These are phyloP conservation scores for Trichosporon sp. DNA, from an alignment of 1,284 basidiomycete genomes.

Conservation along the genomic window DNA sequence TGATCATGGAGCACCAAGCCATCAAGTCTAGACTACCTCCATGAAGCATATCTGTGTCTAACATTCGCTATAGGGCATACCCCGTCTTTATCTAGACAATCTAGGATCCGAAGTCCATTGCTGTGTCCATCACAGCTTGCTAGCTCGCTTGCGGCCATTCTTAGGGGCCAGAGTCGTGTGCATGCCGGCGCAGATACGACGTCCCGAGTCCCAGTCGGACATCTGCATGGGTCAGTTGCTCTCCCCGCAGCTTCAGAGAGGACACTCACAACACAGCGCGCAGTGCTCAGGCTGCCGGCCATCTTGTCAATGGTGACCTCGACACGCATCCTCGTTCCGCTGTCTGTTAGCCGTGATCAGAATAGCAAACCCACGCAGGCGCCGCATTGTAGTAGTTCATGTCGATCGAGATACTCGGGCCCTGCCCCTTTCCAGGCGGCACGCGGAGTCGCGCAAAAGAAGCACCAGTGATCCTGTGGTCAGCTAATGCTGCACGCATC, in stretches of 20 bases:
- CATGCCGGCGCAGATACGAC: constrained; percentile 23
- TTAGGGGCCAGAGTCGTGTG: constrained; percentile 24
- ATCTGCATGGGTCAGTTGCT: constrained; percentile 6
- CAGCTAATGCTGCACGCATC: not conserved
- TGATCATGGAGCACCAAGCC: too few species aligned
- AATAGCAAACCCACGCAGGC: constrained; percentile 18
- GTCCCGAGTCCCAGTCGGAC: constrained; percentile 19
- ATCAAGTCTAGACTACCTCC: too few species aligned
- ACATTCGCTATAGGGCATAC: not conserved
- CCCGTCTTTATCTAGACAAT: not conserved
- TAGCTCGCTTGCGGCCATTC: constrained; percentile 19
- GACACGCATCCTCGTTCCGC: constrained; percentile 24
- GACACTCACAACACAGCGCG: constrained; percentile 22
- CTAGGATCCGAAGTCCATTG: constrained; percentile 2
- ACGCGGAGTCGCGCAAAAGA: constrained; percentile 24
- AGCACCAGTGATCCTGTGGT: constrained; percentile 18
- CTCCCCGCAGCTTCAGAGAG: too few species aligned
- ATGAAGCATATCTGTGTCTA: not conserved
- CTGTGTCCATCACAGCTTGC: constrained; percentile 7
- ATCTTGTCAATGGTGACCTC: constrained; percentile 20
- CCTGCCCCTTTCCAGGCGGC: constrained; percentile 40
- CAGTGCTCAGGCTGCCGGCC: constrained; percentile 13
- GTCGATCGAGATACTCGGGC: constrained; percentile 40
- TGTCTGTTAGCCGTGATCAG: not conserved
- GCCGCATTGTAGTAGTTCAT: constrained; percentile 39